Conservation (phyloP, 768 basidiomycete genomes). For the Suillus fuscotomentosus region DNA sequence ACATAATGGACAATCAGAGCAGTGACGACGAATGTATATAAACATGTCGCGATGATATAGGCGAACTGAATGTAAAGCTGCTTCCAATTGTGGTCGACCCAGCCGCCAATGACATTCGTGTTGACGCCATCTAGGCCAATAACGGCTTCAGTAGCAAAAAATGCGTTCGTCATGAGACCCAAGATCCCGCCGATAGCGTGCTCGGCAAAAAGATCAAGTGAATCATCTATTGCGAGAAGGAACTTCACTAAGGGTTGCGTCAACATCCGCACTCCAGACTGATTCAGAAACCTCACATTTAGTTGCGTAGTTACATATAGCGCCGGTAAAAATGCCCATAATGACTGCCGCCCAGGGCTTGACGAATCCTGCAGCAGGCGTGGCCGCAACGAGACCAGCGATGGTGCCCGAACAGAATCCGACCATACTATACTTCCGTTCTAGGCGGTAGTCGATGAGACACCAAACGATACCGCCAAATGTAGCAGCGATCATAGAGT, state of each 20-base stretch:
- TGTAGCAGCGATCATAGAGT: conserved; percentile 83
- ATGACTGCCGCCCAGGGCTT: conserved; percentile 76
- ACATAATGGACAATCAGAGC: conserved; percentile 57
- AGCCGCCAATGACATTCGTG: conserved; percentile 54
- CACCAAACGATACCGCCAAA: conserved; percentile 88
- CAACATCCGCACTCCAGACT: conserved; percentile 6
- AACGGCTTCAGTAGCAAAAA: conserved; percentile 69
- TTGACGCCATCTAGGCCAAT: conserved; percentile 70
- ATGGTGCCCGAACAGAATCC: conserved; percentile 92
- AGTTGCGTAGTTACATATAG: conserved; percentile 80
- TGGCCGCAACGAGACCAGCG: conserved; percentile 84
- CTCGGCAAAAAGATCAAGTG: conserved; percentile 91
- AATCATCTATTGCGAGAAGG: conserved; percentile 77
- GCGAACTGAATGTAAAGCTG: conserved; percentile 81
- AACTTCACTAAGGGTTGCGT: conserved; percentile 54
- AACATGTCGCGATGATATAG: conserved; percentile 55
- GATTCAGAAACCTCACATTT: conserved; percentile 49
- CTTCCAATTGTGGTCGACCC: conserved; percentile 74
- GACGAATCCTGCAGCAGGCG: conserved; percentile 83
- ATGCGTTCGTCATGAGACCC: conserved; percentile 70
- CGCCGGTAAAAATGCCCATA: conserved; percentile 71
- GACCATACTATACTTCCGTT: conserved; percentile 85
- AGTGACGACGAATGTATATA: conserved; percentile 62
- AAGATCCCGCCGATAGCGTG: conserved; percentile 85
- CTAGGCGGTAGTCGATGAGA: conserved; percentile 72